These are phyloP conservation scores for Globisporangium uncinulatum DNA, from an alignment of 352 stramenopile genomes.

Conservation along the genomic window DNA sequence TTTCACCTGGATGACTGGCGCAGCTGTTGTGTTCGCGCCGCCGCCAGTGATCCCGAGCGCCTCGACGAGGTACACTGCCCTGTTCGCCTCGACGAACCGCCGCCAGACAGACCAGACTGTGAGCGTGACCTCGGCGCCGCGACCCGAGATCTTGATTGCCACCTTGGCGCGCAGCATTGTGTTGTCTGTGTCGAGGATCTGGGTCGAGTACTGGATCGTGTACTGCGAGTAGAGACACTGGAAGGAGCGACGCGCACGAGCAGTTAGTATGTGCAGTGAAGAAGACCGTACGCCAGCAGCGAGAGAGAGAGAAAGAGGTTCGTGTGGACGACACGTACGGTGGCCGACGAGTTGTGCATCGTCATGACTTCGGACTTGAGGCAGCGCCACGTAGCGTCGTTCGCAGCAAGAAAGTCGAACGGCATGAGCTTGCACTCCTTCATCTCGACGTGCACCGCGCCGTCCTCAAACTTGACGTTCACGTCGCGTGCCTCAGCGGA, in stretches of 20 bases:
- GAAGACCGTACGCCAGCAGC: background rate
- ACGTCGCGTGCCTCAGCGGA: slow-evolving; percentile 7
- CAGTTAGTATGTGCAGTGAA: background rate
- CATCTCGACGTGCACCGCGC: slow-evolving; percentile 27
- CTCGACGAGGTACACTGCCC: slow-evolving; percentile 10
- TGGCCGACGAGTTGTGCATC: slow-evolving; percentile 12
- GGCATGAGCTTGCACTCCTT: slow-evolving; percentile 49
- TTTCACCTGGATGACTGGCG: slow-evolving; percentile 15
- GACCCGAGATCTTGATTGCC: slow-evolving; percentile 10
- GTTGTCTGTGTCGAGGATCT: slow-evolving; percentile 12
- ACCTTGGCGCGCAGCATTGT: slow-evolving; percentile 13
- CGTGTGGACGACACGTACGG: slow-evolving; percentile 4
- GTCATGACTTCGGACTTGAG: slow-evolving; percentile 17
- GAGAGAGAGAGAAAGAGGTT: background rate
- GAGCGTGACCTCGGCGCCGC: slow-evolving; percentile 10
- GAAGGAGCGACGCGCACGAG: background rate
- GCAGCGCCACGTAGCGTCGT: slow-evolving; percentile 31
- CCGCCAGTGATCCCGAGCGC: slow-evolving; percentile 13
- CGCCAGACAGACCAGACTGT: slow-evolving; percentile 14
- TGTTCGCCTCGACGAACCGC: slow-evolving; percentile 7
- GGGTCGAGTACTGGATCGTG: background rate
- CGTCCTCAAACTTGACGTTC: slow-evolving; percentile 10
- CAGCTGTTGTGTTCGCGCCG: background rate
- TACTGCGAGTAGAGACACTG: slow-evolving; percentile 1
- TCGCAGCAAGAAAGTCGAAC: slow-evolving; percentile 32